Percentiles rank a stretch among this genome's conserved stretches.
Conservation (phyloP, 371 early-diverging fungal species). For the Lichtheimia hyalospora region DNA sequence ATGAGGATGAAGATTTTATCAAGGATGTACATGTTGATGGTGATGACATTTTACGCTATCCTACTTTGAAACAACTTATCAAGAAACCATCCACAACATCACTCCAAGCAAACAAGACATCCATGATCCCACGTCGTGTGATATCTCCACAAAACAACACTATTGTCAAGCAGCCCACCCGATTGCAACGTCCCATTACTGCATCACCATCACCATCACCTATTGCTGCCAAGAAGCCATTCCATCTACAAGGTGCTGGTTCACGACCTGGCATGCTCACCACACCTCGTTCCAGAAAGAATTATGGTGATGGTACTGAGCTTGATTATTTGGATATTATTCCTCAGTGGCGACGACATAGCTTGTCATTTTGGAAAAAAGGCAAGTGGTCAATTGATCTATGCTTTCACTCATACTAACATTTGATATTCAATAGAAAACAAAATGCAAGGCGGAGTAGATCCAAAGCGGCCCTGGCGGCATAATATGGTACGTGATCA, state of each 20-base stretch:
- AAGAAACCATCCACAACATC: background rate
- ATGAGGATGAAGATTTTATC: constrained; percentile 33
- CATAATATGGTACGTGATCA: constrained; percentile 23
- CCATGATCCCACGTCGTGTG: no score
- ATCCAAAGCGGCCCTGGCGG: constrained; percentile 30
- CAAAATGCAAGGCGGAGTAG: background rate
- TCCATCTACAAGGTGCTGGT: no score
- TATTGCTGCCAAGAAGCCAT: constrained; percentile 11
- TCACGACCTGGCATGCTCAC: constrained; percentile 10
- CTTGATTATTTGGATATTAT: constrained; percentile 38
- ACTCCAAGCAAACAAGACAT: background rate
- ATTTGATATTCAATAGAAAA: background rate
- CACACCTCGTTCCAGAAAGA: constrained; percentile 13
- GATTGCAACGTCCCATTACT: no score
- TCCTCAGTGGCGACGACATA: constrained; percentile 16
- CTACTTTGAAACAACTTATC: background rate
- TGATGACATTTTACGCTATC: constrained; percentile 3
- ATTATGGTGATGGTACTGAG: constrained; percentile 27
- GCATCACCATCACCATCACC: background rate
- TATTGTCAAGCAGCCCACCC: no score
- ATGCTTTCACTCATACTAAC: background rate
- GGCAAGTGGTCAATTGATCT: background rate
- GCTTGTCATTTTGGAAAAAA: background rate
- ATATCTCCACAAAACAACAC: no score
- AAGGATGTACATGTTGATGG: constrained; percentile 25